Base-by-base conservation (phyloP, 2,329 filamentous ascomycete genomes). In the Pestalotiopsis sp. region DNA sequence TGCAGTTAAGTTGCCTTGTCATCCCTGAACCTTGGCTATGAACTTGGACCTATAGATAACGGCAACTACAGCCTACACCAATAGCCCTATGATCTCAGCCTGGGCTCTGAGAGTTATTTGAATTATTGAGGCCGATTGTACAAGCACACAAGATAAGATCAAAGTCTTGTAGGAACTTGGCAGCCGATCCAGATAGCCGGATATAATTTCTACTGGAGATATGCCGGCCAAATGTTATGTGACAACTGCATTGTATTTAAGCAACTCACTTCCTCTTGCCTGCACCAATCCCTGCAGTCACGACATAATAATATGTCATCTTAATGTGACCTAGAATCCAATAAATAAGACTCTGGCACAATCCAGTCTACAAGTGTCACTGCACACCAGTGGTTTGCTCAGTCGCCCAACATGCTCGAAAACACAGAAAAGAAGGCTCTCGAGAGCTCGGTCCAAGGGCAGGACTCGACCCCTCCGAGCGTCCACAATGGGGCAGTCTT, bases 21-120 rank as follows among this genome's bases (percentile, higher is more conserved):
- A 27, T 23, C 57, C 57, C 57, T 36, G 23, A 36, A 36, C 57
- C 57, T 59, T 36, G 57, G 3, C 11, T 20, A 52, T 17, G 20
- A 17, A 17, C 14, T 20, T 27, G 57, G 23, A 59, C 57, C 20
- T 59, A 59, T 59, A 62, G 59, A 62, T 62, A 62, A 62, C 59
- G 25, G 57, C 59, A 62, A 36, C 36, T 3, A 62, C 36, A 36
- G 31, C 31, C 31, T 9, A 25, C 31, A 13, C 36, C 36, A 9
- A 61, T 38, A 17, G 13, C 23, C 23, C 27, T 23, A 38, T 20
- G 25, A 13, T 12, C 27, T 62, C 45, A 52, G 45, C 45, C 17
- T 52, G 45, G 13, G 4, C 11, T 13, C 11, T 20, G n/a, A 38
- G 11, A 25, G 31, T n/a, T 14, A 36, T 39, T 20, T 6, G 11